phyloP scores from a whole-genome alignment of 176 grass and related monocot species.

The Triticum timopheevii region DNA sequence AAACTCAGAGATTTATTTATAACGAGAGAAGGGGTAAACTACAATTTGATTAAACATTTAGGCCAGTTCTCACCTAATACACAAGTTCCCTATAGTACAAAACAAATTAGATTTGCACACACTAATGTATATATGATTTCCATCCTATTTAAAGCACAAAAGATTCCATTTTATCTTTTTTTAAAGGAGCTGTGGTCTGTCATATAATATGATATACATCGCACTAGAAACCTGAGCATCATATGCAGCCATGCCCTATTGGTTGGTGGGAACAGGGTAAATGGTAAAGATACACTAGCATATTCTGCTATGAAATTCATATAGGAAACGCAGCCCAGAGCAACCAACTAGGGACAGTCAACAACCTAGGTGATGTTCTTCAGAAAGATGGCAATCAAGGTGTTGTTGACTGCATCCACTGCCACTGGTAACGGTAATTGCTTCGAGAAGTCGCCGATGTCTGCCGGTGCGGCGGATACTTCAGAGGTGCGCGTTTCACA shows the following conservation, averaged over 20 bases:
- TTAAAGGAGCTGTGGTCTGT: neutral
- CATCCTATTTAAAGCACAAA: neutral
- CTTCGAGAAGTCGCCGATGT: neutral
- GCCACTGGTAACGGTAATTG: neutral
- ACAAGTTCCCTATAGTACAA: neutral
- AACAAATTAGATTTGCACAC: neutral
- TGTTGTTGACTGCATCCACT: neutral
- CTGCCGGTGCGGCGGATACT: neutral
- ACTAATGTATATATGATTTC: neutral
- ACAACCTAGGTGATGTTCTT: neutral
- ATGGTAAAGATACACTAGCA: neutral
- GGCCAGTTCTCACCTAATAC: neutral
- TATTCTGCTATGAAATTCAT: neutral
- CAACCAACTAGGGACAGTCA: neutral
- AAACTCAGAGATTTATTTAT: neutral
- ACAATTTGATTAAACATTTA: neutral
- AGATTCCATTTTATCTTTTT: neutral
- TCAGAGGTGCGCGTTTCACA: conserved; percentile 10
- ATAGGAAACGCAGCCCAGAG: neutral
- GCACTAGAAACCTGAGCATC: neutral
- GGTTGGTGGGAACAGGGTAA: conserved; percentile 17
- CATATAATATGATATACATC: neutral
- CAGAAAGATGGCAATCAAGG: neutral
- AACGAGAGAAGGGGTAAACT: neutral
- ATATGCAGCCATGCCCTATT: neutral